Conservation (phyloP, 2,329 filamentous ascomycete genomes). For the Ophiocordyceps camponoti-floridani region DNA sequence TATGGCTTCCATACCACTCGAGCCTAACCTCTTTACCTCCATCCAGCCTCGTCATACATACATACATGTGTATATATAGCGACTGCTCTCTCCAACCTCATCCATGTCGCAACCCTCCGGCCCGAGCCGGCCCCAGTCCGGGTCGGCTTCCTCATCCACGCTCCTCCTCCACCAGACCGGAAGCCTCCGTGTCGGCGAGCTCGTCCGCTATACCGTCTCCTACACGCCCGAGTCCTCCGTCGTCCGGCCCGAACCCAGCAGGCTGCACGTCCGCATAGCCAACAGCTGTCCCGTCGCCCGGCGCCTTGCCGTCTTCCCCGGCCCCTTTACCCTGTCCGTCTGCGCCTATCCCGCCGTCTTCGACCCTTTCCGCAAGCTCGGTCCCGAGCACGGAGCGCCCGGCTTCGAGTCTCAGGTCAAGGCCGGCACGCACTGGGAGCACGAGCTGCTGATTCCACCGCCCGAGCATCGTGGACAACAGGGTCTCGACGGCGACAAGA, state of each 20-base stretch:
- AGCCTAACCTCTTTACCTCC: background rate
- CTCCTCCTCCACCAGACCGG: slow-evolving; percentile 81
- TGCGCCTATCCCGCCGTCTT: slow-evolving; percentile 73
- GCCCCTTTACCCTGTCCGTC: slow-evolving; percentile 80
- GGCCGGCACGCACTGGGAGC: slow-evolving; percentile 74
- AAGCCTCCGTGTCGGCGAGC: slow-evolving; percentile 83
- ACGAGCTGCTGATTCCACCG: slow-evolving; percentile 58
- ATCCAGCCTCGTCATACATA: background rate
- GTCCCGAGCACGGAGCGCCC: slow-evolving; percentile 57
- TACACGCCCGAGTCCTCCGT: slow-evolving; percentile 82
- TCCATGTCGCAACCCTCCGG: background rate
- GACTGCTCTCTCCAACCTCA: background rate
- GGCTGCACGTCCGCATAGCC: slow-evolving; percentile 71
- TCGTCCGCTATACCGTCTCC: slow-evolving; percentile 79
- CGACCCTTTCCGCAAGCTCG: slow-evolving; percentile 64
- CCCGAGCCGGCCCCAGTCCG: background rate
- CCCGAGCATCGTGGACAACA: slow-evolving; percentile 29
- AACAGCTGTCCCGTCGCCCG: slow-evolving; percentile 88
- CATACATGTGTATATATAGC: background rate
- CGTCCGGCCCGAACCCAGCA: slow-evolving; percentile 69
- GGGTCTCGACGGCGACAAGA: slow-evolving; percentile 18
- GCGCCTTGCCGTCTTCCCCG: slow-evolving; percentile 89
- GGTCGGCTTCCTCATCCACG: slow-evolving; percentile 32
- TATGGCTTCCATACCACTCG: background rate
- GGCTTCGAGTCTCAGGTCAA: slow-evolving; percentile 95